Conservation (phyloP, 2,329 filamentous ascomycete genomes). For the Sporothrix pallida region DNA sequence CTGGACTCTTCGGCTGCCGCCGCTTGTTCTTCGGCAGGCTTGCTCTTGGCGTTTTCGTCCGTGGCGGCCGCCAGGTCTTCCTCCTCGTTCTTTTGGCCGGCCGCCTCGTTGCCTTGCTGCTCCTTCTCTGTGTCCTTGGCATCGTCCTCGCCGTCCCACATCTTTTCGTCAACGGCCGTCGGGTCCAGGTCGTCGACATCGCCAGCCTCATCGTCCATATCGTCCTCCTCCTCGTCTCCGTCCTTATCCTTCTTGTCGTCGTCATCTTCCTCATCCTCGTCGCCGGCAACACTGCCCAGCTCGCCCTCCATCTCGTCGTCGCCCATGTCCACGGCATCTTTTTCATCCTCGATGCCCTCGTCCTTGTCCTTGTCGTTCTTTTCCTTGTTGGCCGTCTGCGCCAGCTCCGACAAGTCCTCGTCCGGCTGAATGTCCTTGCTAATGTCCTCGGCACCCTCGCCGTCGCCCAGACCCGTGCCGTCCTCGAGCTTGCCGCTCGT, state of each 20-base stretch:
- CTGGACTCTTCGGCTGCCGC: constrained; percentile 48
- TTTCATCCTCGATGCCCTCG: constrained; percentile 75
- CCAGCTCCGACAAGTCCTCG: constrained; percentile 89
- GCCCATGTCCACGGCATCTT: constrained; percentile 90
- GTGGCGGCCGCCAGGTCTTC: constrained; percentile 65
- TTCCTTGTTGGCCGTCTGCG: constrained; percentile 78
- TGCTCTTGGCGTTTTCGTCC: constrained; percentile 67
- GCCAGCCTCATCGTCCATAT: constrained; percentile 87
- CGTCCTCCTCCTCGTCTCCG: constrained; percentile 69
- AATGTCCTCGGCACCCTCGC: constrained; percentile 94
- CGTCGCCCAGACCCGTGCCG: constrained; percentile 92
- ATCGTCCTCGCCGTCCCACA: constrained; percentile 90
- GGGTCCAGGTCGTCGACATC: constrained; percentile 91
- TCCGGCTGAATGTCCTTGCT: constrained; percentile 95
- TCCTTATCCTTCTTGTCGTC: constrained; percentile 64
- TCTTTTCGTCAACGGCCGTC: constrained; percentile 93
- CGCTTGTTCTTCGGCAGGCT: constrained; percentile 65
- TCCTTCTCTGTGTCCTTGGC: constrained; percentile 83
- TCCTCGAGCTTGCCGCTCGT: constrained; percentile 78
- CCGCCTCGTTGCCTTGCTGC: constrained; percentile 73
- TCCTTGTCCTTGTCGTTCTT: constrained; percentile 63
- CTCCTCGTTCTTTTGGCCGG: constrained; percentile 70
- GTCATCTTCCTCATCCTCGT: constrained; percentile 67
- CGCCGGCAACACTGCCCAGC: constrained; percentile 67
- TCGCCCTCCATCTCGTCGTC: constrained; percentile 91